phyloP scores from a whole-genome alignment of 495 filamentous ascomycete genomes.

The Pyrenula aspistea region DNA sequence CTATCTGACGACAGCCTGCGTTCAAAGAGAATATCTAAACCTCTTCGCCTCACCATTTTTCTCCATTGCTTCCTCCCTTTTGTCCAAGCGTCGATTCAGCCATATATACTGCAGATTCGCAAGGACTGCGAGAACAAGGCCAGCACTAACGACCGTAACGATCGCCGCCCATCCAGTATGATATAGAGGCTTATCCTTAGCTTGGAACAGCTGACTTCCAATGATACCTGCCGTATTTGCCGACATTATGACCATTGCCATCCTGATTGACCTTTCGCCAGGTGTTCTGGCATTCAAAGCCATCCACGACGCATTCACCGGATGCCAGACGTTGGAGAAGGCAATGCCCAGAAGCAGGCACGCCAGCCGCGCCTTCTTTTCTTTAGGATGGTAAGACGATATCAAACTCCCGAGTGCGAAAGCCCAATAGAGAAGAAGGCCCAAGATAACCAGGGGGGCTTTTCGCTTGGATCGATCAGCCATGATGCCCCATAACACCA shows the following conservation, averaged over 20 bases:
- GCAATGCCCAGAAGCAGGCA: neutral
- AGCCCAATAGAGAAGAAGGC: neutral
- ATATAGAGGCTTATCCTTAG: conserved; percentile 37
- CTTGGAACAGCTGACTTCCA: conserved; percentile 41
- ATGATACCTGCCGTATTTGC: conserved; percentile 41
- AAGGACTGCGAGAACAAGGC: neutral
- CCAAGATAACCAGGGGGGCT: neutral
- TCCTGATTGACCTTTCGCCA: conserved; percentile 24
- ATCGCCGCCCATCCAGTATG: conserved; percentile 1
- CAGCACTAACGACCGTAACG: neutral
- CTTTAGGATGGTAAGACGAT: neutral
- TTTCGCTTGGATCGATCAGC: conserved; percentile 11
- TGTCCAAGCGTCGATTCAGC: neutral
- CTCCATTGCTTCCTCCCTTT: neutral
- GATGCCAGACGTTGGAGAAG: conserved; percentile 9
- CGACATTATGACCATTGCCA: conserved; percentile 36
- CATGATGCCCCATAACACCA: conserved; percentile 15
- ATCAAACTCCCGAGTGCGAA: neutral
- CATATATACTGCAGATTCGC: neutral
- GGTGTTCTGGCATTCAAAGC: conserved; percentile 18
- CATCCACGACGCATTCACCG: conserved; percentile 24
- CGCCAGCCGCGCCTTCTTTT: neutral
- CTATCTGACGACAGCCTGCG: too few relatives aligned
- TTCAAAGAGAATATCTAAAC: neutral
- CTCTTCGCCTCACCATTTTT: neutral